These are phyloP conservation scores for Gomphus bonarii DNA, from an alignment of 1,284 basidiomycete species.

Conservation along the genomic window DNA sequence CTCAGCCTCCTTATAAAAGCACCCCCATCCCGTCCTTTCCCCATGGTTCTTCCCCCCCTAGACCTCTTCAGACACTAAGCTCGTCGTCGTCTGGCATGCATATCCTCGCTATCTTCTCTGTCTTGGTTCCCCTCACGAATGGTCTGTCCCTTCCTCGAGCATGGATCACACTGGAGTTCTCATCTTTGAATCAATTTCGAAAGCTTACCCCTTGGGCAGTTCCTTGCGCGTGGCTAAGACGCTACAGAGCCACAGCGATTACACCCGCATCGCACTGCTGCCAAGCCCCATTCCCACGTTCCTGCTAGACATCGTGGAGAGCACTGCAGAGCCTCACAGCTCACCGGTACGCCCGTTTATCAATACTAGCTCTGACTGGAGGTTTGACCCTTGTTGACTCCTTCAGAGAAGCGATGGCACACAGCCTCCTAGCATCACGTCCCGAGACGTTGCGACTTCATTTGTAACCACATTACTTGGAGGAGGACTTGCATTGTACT, in stretches of 20 bases:
- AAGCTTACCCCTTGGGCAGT: background rate
- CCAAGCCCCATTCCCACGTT: background rate
- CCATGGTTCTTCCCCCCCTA: background rate
- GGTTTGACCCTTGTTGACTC: background rate
- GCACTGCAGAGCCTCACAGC: background rate
- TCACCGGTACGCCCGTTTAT: background rate
- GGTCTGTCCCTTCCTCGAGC: background rate
- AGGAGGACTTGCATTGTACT: slow-evolving; percentile 3
- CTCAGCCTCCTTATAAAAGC: background rate
- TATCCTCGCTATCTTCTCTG: background rate
- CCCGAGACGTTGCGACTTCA: slow-evolving; percentile 2
- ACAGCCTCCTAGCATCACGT: background rate
- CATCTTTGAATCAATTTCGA: background rate
- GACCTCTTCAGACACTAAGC: background rate
- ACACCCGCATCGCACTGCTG: background rate
- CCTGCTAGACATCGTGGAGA: background rate
- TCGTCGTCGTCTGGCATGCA: background rate
- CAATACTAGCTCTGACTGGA: background rate
- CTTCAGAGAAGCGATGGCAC: background rate
- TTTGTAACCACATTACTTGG: slow-evolving; percentile 4
- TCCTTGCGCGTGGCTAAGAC: background rate
- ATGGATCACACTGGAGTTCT: background rate
- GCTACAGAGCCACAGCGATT: background rate
- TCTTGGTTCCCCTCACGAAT: background rate
- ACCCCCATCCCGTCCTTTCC: background rate